phyloP scores from a whole-genome alignment of 441 rosid genomes.

The Sinapis alba region DNA sequence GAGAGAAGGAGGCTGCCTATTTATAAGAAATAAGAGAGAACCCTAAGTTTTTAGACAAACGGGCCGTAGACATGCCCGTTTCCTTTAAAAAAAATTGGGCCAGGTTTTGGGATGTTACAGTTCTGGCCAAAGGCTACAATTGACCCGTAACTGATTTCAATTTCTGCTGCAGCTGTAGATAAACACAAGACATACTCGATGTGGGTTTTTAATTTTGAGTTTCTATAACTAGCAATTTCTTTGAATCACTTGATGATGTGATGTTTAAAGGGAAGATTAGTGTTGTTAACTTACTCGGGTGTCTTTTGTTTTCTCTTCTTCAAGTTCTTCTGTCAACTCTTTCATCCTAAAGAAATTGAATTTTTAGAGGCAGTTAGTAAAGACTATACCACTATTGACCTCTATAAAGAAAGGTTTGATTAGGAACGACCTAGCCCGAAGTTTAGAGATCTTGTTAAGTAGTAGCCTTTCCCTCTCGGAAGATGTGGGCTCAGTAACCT shows the following conservation, averaged over 20 bases:
- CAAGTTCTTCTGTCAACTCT: conserved; percentile 70
- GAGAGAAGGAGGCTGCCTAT: too few relatives aligned
- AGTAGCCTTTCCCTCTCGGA: conserved; percentile 75
- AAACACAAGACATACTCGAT: conserved; percentile 3
- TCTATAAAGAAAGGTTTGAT: background rate
- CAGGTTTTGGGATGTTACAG: too few relatives aligned
- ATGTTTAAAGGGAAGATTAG: background rate
- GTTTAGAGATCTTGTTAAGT: conserved; percentile 68
- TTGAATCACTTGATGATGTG: background rate
- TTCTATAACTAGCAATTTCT: background rate
- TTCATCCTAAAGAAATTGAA: conserved; percentile 56
- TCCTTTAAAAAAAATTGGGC: too few relatives aligned
- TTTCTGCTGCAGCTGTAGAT: conserved; percentile 23
- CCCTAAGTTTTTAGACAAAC: too few relatives aligned
- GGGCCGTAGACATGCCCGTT: too few relatives aligned
- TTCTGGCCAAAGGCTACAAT: conserved; percentile 13
- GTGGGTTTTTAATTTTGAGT: background rate
- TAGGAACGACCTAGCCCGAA: conserved; percentile 69
- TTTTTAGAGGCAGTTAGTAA: background rate
- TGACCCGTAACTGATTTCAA: background rate
- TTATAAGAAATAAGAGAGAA: too few relatives aligned
- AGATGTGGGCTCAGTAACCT: conserved; percentile 63
- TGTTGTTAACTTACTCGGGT: conserved; percentile 58
- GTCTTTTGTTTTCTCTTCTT: conserved; percentile 63
- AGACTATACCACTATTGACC: background rate